Evolutionary conservation across 2,329 filamentous ascomycete genomes (phyloP).

Genomic region (Fusarium sublunatum): DNA sequence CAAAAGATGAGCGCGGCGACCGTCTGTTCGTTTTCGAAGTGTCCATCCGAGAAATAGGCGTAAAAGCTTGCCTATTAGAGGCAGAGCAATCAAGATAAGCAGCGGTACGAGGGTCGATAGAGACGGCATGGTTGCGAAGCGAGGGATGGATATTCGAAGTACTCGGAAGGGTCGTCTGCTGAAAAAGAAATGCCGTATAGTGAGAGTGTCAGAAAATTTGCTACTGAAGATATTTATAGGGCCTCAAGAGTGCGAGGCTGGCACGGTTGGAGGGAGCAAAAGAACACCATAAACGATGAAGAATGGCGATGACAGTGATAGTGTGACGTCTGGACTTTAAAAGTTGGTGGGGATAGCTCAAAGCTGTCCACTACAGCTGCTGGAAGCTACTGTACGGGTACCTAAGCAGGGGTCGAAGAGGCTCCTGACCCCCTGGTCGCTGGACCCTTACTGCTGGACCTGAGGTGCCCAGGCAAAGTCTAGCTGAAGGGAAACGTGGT

Average conservation of each 20-base stretch:
- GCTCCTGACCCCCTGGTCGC: conserved; percentile 27
- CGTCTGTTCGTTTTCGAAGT: conserved; percentile 71
- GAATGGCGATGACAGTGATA: conserved; percentile 26
- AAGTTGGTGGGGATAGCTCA: conserved; percentile 35
- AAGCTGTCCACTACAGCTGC: conserved; percentile 21
- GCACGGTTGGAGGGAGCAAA: conserved; percentile 11
- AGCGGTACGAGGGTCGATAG: conserved; percentile 29
- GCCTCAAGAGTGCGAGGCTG: conserved; percentile 26
- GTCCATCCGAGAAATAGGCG: conserved; percentile 67
- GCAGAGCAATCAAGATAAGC: conserved; percentile 41
- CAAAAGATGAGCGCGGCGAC: conserved; percentile 68
- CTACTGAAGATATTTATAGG: conserved; percentile 10
- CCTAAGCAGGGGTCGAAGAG: conserved; percentile 15
- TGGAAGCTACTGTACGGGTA: conserved; percentile 8
- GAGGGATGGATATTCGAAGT: conserved; percentile 2
- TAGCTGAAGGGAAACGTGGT: conserved; percentile 10
- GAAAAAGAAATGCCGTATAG: not conserved
- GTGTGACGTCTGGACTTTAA: conserved; percentile 35
- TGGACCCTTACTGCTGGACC: conserved; percentile 22
- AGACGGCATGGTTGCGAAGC: conserved; percentile 13
- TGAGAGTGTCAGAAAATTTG: not conserved
- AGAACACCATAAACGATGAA: conserved; percentile 10
- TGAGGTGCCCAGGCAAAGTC: no score
- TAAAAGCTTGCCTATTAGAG: conserved; percentile 46
- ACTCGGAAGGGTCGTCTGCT: not conserved